These are phyloP conservation scores for Rusavskia elegans DNA, from an alignment of 495 filamentous ascomycete species.

Conservation along the genomic window DNA sequence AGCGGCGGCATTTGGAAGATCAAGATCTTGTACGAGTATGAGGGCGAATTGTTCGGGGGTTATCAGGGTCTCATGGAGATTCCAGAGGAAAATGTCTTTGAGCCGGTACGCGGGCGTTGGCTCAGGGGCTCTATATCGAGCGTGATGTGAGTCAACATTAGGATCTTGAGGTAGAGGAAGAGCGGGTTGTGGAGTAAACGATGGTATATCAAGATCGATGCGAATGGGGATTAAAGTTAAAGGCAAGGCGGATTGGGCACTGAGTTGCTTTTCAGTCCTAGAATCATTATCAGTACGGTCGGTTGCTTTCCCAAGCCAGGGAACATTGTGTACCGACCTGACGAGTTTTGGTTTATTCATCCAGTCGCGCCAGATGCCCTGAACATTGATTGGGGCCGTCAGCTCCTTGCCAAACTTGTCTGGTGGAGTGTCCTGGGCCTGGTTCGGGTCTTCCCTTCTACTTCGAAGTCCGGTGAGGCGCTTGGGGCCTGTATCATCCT, in stretches of 20 bases:
- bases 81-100: constrained; percentile 93
- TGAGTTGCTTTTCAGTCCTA: constrained; percentile 56
- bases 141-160: constrained; percentile 45
- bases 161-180: constrained; percentile 49
- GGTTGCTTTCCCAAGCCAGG: not conserved
- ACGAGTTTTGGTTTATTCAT: constrained; percentile 61
- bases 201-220: constrained; percentile 80
- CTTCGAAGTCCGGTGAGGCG: constrained; percentile 75
- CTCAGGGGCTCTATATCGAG: constrained; percentile 64
- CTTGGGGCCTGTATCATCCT: constrained; percentile 65
- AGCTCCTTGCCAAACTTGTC: constrained; percentile 78
- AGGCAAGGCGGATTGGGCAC: constrained; percentile 71
- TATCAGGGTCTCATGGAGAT: constrained; percentile 83
- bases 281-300: constrained; percentile 1
- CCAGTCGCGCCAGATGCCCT: constrained; percentile 89
- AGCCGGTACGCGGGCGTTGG: constrained; percentile 66
- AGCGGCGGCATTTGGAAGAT: constrained; percentile 58
- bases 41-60: constrained; percentile 92
- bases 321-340: constrained; percentile 24
- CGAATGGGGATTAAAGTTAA: constrained; percentile 88
- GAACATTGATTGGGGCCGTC: constrained; percentile 61
- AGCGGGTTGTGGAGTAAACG: constrained; percentile 58
- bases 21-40: constrained; percentile 82
- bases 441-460: constrained; percentile 55
- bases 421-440: constrained; percentile 40